Conservation (phyloP, 2,329 filamentous ascomycete species). For the Aspergillus chevalieri region DNA sequence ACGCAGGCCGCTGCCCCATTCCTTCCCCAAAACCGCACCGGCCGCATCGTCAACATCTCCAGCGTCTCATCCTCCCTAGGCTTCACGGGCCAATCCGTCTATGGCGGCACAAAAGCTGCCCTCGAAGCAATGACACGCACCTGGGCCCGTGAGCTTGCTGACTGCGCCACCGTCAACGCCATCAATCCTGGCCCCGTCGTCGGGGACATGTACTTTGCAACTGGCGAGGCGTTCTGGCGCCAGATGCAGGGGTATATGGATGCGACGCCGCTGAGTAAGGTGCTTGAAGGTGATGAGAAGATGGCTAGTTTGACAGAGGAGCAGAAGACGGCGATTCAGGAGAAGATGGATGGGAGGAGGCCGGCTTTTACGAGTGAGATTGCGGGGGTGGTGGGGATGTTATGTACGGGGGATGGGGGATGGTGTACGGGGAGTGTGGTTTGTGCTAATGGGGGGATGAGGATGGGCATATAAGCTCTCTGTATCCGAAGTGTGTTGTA, state of each 20-base stretch:
- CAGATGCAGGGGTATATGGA: constrained; percentile 56
- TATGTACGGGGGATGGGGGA: constrained; percentile 63
- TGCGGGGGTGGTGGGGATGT: constrained; percentile 69
- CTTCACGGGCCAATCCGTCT: constrained; percentile 54
- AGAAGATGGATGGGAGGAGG: constrained; percentile 51
- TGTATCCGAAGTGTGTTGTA: not conserved
- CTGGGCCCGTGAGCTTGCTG: constrained; percentile 58
- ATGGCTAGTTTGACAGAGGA: constrained; percentile 57
- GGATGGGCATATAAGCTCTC: constrained; percentile 34
- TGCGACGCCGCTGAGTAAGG: constrained; percentile 58
- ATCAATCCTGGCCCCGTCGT: constrained; percentile 62
- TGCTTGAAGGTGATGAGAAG: constrained; percentile 52
- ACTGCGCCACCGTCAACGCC: constrained; percentile 59
- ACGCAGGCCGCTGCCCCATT: constrained; percentile 66
- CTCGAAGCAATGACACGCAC: constrained; percentile 64
- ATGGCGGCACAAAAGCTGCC: constrained; percentile 62
- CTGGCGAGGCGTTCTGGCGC: constrained; percentile 52
- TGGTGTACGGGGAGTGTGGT: constrained; percentile 78
- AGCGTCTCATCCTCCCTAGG: constrained; percentile 55
- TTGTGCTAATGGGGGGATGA: constrained; percentile 74
- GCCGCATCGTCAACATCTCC: constrained; percentile 58
- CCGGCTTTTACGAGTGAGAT: constrained; percentile 64
- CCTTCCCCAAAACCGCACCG: constrained; percentile 62
- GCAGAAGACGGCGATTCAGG: constrained; percentile 54
- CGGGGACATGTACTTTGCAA: constrained; percentile 60